A percentile compares a stretch with the other conserved stretches of the same genome.
These are phyloP conservation scores for Sinapis alba DNA, from an alignment of 441 rosid species.

Conservation along the genomic window DNA sequence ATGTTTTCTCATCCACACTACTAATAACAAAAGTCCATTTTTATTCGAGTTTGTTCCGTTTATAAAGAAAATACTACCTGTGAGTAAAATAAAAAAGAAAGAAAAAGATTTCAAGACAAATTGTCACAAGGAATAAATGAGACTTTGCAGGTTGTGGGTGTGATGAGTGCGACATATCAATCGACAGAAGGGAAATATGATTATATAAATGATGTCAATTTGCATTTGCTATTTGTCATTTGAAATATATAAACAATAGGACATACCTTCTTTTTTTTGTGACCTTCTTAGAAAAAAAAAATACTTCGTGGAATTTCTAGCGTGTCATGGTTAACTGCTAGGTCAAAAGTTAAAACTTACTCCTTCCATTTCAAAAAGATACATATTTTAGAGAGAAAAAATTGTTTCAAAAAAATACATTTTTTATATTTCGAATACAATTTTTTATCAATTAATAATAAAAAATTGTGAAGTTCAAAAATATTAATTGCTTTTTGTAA, in stretches of 20 bases:
- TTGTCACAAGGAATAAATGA: conserved; percentile 36
- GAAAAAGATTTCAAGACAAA: not conserved
- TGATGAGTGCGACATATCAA: conserved; percentile 77
- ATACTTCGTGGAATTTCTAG: not conserved
- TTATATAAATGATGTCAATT: not conserved
- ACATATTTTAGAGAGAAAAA: no score
- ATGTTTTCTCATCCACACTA: conserved; percentile 34
- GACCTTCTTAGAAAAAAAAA: not conserved
- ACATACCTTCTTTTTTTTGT: not conserved
- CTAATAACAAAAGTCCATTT: conserved; percentile 20
- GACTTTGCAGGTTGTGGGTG: conserved; percentile 50
- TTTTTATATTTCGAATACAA: no score
- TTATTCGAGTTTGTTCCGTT: conserved; percentile 32
- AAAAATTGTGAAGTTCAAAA: no score
- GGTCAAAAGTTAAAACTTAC: no score
- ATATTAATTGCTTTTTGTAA: no score
- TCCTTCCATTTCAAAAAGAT: no score
- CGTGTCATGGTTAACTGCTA: not conserved
- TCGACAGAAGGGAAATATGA: conserved; percentile 59
- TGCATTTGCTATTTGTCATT: not conserved
- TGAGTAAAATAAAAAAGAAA: conserved; percentile 5
- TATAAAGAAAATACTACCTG: not conserved
- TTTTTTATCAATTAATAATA: no score
- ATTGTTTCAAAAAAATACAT: no score
- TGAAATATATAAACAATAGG: conserved; percentile 15